phyloP scores from a whole-genome alignment of 495 filamentous ascomycete species.

The Aspergillus nidulans region DNA sequence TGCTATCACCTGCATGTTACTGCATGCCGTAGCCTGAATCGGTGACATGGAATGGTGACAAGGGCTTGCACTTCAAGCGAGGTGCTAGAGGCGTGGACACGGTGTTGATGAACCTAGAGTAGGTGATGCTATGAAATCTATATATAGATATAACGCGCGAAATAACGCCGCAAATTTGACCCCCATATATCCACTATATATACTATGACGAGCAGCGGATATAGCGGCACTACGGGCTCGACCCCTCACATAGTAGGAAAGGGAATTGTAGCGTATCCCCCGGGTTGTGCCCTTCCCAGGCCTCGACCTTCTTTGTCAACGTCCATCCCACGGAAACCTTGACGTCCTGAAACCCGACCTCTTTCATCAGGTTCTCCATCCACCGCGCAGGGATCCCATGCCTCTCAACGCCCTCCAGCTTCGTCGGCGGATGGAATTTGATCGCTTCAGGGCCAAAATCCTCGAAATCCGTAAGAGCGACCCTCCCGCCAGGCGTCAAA shows the following conservation, averaged over 20 bases:
- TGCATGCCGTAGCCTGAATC: too few relatives aligned
- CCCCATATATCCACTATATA: not conserved
- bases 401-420: conserved; percentile 50
- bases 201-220: not conserved
- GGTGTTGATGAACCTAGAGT: too few relatives aligned
- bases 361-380: conserved; percentile 36
- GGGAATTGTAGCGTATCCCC: conserved; percentile 44
- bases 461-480: conserved; percentile 54
- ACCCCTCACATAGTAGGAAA: conserved; percentile 48
- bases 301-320: conserved; percentile 44
- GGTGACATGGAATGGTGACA: too few relatives aligned
- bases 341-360: conserved; percentile 45
- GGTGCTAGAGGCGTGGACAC: too few relatives aligned
- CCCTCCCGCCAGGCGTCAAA: conserved; percentile 38
- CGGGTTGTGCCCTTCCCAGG: conserved; percentile 22
- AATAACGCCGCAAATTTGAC: too few relatives aligned
- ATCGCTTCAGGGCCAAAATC: conserved; percentile 50
- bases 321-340: conserved; percentile 38
- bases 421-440: conserved; percentile 46
- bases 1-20: too few relatives aligned
- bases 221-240: not conserved
- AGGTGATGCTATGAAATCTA: too few relatives aligned
- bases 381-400: conserved; percentile 43
- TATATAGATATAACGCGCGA: too few relatives aligned
- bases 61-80: too few relatives aligned